A percentile compares a stretch with the other conserved stretches of the same genome.
These are phyloP conservation scores for Fusarium secorum DNA, from an alignment of 2,329 filamentous ascomycete genomes.

Conservation along the genomic window DNA sequence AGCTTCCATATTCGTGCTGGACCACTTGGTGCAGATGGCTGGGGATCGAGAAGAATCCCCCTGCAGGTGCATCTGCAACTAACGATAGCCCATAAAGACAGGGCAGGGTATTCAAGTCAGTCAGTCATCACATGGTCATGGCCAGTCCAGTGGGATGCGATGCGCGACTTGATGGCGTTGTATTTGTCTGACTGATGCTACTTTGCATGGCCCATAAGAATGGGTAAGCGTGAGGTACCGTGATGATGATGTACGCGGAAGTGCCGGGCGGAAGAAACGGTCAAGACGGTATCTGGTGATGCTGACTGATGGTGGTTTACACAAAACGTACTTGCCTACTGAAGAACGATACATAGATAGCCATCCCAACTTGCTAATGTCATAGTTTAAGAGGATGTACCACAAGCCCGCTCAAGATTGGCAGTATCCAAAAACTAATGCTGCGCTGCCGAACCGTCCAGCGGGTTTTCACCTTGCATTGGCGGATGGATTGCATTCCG, in stretches of 20 bases:
- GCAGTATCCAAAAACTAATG: slow-evolving; percentile 21
- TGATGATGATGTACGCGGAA: slow-evolving; percentile 7
- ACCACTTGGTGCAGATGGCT: slow-evolving; percentile 42
- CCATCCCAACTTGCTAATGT: background rate
- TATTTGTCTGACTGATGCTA: slow-evolving; percentile 31
- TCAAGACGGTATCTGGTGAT: slow-evolving; percentile 20
- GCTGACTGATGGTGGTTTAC: slow-evolving; percentile 30
- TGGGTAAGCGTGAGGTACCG: slow-evolving; percentile 7
- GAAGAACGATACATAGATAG: background rate
- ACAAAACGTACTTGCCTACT: background rate
- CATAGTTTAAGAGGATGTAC: slow-evolving; percentile 30
- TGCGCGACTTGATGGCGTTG: slow-evolving; percentile 29
- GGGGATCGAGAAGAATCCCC: slow-evolving; percentile 32
- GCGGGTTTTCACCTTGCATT: slow-evolving; percentile 32
- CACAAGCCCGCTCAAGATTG: slow-evolving; percentile 18
- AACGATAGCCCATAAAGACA: slow-evolving; percentile 23
- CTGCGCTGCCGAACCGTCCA: slow-evolving; percentile 29
- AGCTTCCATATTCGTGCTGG: slow-evolving; percentile 37
- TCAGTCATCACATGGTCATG: slow-evolving; percentile 37
- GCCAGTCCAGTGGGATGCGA: slow-evolving; percentile 24
- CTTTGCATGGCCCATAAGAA: slow-evolving; percentile 9
- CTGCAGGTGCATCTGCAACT: slow-evolving; percentile 39
- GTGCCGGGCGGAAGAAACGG: slow-evolving; percentile 22
- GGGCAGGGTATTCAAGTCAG: slow-evolving; percentile 11
- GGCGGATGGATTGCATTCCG: slow-evolving; percentile 19